Base-by-base conservation (phyloP, 169 alveolate species). In the Eimeria maxima region DNA sequence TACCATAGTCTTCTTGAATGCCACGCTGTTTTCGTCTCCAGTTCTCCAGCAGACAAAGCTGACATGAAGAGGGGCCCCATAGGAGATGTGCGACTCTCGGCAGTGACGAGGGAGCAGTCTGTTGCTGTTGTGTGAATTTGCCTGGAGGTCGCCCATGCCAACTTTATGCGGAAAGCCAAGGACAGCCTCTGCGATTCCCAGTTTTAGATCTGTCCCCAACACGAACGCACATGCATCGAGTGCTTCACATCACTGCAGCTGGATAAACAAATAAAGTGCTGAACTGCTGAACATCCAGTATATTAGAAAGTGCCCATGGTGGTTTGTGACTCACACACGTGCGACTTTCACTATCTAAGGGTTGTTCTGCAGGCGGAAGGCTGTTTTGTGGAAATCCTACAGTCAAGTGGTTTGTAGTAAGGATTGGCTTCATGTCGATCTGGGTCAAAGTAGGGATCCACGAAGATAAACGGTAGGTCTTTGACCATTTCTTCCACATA, bases 21-120 rank as follows among this genome's bases (percentile, higher is more conserved):
- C 95, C 80, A 60, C 86, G 45, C 74, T 65, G 90, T 45, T 44
- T 42, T 81, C 95, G 78, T 76, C 91, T 27, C 86, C 91, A 24
- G 78, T 76, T 29, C 89, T 29, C 69, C 86, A 57, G 71, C 96
- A 71, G 13, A 63, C 95, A 60, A 83, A 95, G 65, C 87, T 24
- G 67, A 95, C 73, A 27, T 90, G 63, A 22, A 95, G 78, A 16
- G 96, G 96, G 44, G 97, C 97, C 18, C 93, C 96, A 89, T 96
- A 96, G 29, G 96, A 76, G 53, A 81, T 44, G 84, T 94, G 97
- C 3, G 96, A 78, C 29, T 76, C 93, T n/a, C 97, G 74, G 80
- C 96, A 91, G 94, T 96, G 96, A 10, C 83, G 71, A 42, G 96
- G 97, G 27, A 94, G 91, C 81, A 91, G 24, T 29, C 55, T 29